Evolutionary conservation across 2,329 filamentous ascomycete species (phyloP).

Genomic region (Cordyceps cicadae): DNA sequence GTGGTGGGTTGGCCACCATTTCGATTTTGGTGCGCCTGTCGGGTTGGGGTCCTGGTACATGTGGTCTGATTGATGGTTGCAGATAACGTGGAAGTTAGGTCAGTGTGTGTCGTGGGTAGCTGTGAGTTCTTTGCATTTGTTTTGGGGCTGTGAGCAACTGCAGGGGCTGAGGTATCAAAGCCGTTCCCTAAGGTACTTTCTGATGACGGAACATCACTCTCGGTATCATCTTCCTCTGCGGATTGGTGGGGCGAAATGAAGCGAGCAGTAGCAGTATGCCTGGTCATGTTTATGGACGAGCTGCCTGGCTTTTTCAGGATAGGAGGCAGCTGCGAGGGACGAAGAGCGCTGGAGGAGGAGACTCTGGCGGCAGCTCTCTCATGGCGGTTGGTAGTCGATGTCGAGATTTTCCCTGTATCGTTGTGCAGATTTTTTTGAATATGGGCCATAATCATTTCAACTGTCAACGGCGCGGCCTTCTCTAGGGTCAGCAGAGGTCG

Average conservation of each 20-base stretch:
- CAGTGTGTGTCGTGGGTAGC: background rate
- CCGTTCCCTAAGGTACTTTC: slow-evolving; percentile 29
- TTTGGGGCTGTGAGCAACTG: background rate
- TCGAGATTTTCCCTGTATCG: background rate
- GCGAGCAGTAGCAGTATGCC: slow-evolving; percentile 54
- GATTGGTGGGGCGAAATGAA: slow-evolving; percentile 48
- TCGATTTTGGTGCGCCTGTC: background rate
- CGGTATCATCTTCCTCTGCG: slow-evolving; percentile 31
- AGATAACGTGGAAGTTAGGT: background rate
- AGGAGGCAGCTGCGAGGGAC: slow-evolving; percentile 43
- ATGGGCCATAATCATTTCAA: slow-evolving; percentile 19
- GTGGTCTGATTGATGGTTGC: background rate
- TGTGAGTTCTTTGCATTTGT: background rate
- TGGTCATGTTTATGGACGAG: slow-evolving; percentile 43
- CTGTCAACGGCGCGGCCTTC: slow-evolving; percentile 23
- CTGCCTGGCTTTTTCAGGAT: slow-evolving; percentile 53
- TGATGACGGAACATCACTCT: slow-evolving; percentile 21
- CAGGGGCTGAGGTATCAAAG: slow-evolving; percentile 15
- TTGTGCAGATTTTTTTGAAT: slow-evolving; percentile 15
- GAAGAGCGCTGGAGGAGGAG: slow-evolving; percentile 35
- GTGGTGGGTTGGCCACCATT: background rate
- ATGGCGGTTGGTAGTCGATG: background rate
- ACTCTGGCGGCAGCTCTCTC: slow-evolving; percentile 5
- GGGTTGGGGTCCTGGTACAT: no score
- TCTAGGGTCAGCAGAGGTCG: slow-evolving; percentile 10